These are phyloP conservation scores for Sarocladium kiliense DNA, from an alignment of 2,329 filamentous ascomycete species.

Conservation along the genomic window DNA sequence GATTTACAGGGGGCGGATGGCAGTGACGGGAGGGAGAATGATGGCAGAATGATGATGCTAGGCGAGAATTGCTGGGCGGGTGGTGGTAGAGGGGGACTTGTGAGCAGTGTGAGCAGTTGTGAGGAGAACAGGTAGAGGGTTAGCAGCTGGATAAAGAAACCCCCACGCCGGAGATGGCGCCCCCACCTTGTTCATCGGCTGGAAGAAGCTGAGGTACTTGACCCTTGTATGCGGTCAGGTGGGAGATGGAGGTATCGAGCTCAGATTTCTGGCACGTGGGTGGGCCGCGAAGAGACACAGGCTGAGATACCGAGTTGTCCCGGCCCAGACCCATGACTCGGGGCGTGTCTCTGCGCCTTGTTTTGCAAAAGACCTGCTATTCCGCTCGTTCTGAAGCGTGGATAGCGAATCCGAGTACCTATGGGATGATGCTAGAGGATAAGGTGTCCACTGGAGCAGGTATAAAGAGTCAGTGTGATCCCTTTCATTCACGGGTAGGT, in stretches of 20 bases:
- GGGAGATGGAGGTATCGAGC: not conserved
- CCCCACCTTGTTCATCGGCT: constrained; percentile 10
- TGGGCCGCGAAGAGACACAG: constrained; percentile 9
- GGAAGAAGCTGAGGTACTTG: not conserved
- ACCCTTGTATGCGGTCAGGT: not conserved
- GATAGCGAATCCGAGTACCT: too few relatives aligned
- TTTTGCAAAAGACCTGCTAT: too few relatives aligned
- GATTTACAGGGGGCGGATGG: not conserved
- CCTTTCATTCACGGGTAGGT: too few relatives aligned
- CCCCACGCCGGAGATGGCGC: constrained; percentile 9
- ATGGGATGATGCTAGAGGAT: too few relatives aligned
- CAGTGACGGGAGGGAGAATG: not conserved
- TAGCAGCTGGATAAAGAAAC: not conserved
- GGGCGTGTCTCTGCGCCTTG: too few relatives aligned
- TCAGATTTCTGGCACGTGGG: constrained; percentile 10
- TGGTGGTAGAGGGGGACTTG: not conserved
- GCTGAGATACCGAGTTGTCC: not conserved
- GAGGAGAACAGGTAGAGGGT: not conserved
- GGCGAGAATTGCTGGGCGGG: too few relatives aligned
- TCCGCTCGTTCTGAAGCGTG: too few relatives aligned
- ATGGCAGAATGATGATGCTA: too few relatives aligned
- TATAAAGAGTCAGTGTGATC: too few relatives aligned
- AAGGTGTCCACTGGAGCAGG: too few relatives aligned
- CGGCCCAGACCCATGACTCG: not conserved
- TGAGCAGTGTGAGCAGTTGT: not conserved